Base-by-base conservation (phyloP, 2,329 filamentous ascomycete species). In the Colletotrichum paranaense region DNA sequence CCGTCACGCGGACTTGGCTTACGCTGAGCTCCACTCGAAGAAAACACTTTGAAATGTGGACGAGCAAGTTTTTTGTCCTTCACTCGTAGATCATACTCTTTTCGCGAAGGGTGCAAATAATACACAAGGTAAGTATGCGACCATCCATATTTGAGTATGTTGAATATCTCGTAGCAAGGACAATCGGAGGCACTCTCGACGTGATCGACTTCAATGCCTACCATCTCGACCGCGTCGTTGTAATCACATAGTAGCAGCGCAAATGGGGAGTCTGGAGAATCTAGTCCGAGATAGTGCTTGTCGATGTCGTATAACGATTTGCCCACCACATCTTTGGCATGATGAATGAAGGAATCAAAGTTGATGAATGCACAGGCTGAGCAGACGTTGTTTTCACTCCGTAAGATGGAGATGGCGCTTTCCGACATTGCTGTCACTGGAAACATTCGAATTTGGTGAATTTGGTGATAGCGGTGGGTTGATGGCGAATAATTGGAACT, bases 101-200 rank as follows among this genome's bases (percentile, higher is more conserved):
- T 35, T 2, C 12, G 32, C 32, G 11, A 35, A 35, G 32, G 0
- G 32, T 35, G 9, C 32, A 35, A 35, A 4, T 35, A 35, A 35
- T 35, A 35, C 32, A 35, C 32, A 35, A 35, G 32, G 32, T 35
- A 35, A 35, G 30, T 30, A 28, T 28, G 26, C 26, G 26, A 28
- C 26, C 26, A 5, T 28, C 6, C 26, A 28, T 1, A 28, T 28
- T 28, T 6, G 26, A 28, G 26, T 28, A 28, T 28, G 5, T 28
- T 28, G 26, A 28, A 28, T 28, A 28, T 28, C 26, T 24, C 24
- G 24, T 22, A 57, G 1, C 12, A 30, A 0, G 14, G 5, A 26
- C 55, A 57, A 19, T 0, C 16, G 0, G 32, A 35, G 32, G 4
- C 0, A 0, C 0, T 16, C 55, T 57, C 1, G 26, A n/a, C 26